Evolutionary conservation across 164 flowering plant genomes (phyloP).

Genomic region (Tinospora cordifolia): DNA sequence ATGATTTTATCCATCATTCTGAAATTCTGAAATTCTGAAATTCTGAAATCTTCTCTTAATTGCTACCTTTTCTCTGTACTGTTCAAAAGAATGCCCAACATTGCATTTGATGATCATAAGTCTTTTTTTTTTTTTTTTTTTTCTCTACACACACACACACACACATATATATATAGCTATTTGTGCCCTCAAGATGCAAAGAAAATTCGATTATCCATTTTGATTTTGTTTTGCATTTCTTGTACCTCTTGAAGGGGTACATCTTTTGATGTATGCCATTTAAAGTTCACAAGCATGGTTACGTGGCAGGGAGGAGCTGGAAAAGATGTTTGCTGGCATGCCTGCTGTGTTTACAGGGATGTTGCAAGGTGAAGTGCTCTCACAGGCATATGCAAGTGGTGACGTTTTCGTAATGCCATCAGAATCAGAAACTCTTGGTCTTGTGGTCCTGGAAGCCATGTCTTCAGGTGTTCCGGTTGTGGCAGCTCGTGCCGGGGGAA

Average conservation of each 20-base stretch:
- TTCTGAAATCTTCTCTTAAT: not conserved
- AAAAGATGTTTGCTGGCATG: constrained; percentile 76
- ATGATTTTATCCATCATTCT: too few relatives aligned
- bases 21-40: too few relatives aligned
- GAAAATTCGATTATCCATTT: not conserved
- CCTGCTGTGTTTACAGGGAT: constrained; percentile 94
- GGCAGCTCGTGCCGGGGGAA: constrained; percentile 91
- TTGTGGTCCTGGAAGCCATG: constrained; percentile 96
- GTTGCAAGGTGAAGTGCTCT: constrained; percentile 87
- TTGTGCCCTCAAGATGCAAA: not conserved
- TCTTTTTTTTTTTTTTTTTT: not conserved
- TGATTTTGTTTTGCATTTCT: not conserved
- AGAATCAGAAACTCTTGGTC: constrained; percentile 95
- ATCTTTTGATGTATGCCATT: not conserved
- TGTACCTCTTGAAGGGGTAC: not conserved
- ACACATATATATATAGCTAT: too few relatives aligned
- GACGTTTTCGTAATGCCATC: constrained; percentile 97
- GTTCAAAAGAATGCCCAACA: not conserved
- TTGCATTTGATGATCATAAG: not conserved
- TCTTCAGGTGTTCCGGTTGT: constrained; percentile 94
- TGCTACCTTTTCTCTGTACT: not conserved
- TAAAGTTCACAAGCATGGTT: not conserved
- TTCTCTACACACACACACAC: too few relatives aligned
- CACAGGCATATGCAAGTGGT: constrained; percentile 97
- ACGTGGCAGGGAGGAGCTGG: constrained; percentile 65